These are phyloP conservation scores for Inonotus hispidus DNA, from an alignment of 1,284 basidiomycete species.

Conservation along the genomic window DNA sequence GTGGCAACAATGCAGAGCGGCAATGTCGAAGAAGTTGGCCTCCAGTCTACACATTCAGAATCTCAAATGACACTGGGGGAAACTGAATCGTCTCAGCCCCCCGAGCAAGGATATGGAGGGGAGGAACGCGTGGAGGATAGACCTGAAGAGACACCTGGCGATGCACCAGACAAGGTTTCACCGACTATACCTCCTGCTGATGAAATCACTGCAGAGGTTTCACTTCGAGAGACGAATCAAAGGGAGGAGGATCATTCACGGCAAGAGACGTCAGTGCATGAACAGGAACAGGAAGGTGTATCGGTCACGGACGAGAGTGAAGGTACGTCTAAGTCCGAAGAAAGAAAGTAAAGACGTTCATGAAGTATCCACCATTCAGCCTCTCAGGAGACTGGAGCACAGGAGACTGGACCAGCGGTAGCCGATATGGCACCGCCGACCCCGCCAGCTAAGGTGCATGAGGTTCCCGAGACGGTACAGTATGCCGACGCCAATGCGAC, in stretches of 20 bases:
- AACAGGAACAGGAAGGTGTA: background rate
- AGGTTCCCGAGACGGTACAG: background rate
- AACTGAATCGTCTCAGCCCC: background rate
- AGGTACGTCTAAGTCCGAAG: background rate
- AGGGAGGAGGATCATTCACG: background rate
- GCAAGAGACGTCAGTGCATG: background rate
- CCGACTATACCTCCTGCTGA: background rate
- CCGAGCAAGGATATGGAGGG: slow-evolving; percentile 1
- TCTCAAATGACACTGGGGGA: background rate
- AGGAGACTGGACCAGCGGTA: background rate
- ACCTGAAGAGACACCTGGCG: background rate
- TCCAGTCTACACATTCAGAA: background rate
- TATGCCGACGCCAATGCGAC: slow-evolving; percentile 1
- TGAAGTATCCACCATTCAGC: background rate
- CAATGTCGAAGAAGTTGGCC: background rate
- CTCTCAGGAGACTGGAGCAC: background rate
- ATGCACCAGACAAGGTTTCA: background rate
- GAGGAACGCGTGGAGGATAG: slow-evolving; percentile 4
- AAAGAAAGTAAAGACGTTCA: background rate
- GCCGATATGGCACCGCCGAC: slow-evolving; percentile 7
- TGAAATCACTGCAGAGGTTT: background rate
- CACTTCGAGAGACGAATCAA: background rate
- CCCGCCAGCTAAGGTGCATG: slow-evolving; percentile 9
- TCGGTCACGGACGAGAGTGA: background rate
- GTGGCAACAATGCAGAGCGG: slow-evolving; percentile 12